Evolutionary conservation across 23 red algal species (phyloP), one percentile per base, ranked within the genome.

Genomic region (Gracilaria vermiculophylla): DNA sequence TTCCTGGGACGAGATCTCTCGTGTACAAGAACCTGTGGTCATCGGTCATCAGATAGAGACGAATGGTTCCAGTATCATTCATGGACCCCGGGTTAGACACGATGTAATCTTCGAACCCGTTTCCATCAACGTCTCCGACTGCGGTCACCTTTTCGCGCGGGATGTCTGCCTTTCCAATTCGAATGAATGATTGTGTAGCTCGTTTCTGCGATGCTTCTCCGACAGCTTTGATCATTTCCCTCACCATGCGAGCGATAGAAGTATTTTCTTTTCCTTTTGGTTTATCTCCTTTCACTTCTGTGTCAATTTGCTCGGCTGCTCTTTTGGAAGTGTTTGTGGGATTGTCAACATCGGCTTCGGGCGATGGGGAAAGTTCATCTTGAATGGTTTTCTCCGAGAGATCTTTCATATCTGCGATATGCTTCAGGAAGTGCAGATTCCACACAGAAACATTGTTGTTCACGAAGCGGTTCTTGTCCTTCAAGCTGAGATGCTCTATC

Each of bases 41-140:
- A 15, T 48, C 31, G 42, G 50, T 57, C 74, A 91, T 91, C 16
- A 91, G 75, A 34, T 91, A 81, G 2, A 91, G 62, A 69, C 75
- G 87, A 39, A 91, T 57, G 3, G 87, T 64, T 4, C 87, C 87
- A 8, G 29, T 70, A n/a, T 75, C 40, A 36, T 72, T 51, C 33
- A 48, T 78, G 10, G 74, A 73, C 5, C 42, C 23, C 45, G 76
- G 58, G 52, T 80, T 81, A n/a, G 74, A 40, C 13, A 91, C 87
- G 5, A 91, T 40, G 61, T 51, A 91, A 70, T 91, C 87, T 41
- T 40, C 58, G 54, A 71, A 69, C 0, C 87, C 87, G 28, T 91
- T 91, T 10, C 44, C 75, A 45, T 91, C 87, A 60, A 91, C 56
- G 44, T 91, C 87, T 19, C 87, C 87, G 23, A 91, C 53, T 35